Evolutionary conservation across 176 grass and related monocot species (phyloP).

Genomic region (Oryza meridionalis): DNA sequence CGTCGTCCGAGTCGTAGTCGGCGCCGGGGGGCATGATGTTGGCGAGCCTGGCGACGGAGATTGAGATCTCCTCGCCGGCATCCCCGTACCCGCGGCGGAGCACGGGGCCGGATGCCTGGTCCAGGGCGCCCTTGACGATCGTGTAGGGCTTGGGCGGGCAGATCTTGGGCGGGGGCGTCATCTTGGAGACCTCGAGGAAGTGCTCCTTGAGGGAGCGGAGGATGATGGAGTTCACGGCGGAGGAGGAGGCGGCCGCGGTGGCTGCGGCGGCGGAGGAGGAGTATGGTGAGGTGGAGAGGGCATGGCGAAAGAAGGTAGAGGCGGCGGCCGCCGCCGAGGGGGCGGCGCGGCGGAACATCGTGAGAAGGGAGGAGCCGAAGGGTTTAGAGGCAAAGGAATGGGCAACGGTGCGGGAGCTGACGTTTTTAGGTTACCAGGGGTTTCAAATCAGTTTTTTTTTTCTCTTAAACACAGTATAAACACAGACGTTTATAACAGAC

Average conservation of each 20-base stretch:
- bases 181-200: constrained; percentile 85
- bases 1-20: constrained; percentile 38
- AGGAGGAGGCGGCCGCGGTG: constrained; percentile 37
- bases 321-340: constrained; percentile 44
- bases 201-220: constrained; percentile 96
- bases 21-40: constrained; percentile 71
- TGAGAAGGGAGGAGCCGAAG: background rate
- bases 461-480: too few relatives aligned
- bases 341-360: constrained; percentile 60
- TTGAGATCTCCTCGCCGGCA: constrained; percentile 72
- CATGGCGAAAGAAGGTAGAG: constrained; percentile 16
- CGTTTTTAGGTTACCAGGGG: background rate
- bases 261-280: background rate
- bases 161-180: constrained; percentile 79
- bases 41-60: constrained; percentile 84
- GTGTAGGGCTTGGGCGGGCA: constrained; percentile 71
- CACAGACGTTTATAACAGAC: too few relatives aligned
- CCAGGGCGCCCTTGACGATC: constrained; percentile 81
- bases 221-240: constrained; percentile 72
- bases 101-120: constrained; percentile 65
- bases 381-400: constrained; percentile 32
- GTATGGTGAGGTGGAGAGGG: constrained; percentile 33
- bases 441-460: too few relatives aligned
- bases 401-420: background rate
- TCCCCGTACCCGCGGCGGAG: constrained; percentile 65